phyloP scores from a whole-genome alignment of 1,284 basidiomycete species.

The Pyrrhoderma lamaoense region DNA sequence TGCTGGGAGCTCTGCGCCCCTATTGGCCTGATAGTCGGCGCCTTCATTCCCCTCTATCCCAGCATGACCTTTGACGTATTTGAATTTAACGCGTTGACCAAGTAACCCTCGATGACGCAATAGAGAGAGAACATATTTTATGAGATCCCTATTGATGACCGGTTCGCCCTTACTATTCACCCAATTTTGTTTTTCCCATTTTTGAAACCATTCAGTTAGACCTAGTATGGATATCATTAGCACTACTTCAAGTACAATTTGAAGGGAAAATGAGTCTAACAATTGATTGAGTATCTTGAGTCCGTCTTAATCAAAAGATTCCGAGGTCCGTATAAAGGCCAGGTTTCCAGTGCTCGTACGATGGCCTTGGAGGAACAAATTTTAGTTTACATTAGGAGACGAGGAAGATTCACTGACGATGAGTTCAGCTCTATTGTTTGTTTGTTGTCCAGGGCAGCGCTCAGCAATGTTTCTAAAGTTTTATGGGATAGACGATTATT shows the following conservation, averaged over 20 bases:
- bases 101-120: slow-evolving; percentile 39
- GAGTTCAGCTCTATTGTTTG: slow-evolving; percentile 84
- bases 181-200: slow-evolving; percentile 53
- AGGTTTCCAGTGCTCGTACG: slow-evolving; percentile 60
- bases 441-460: slow-evolving; percentile 75
- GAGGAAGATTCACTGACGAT: slow-evolving; percentile 44
- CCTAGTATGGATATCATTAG: slow-evolving; percentile 33
- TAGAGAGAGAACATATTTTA: slow-evolving; percentile 53
- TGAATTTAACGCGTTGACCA: slow-evolving; percentile 49
- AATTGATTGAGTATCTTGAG: slow-evolving; percentile 68
- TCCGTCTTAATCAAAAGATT: slow-evolving; percentile 66
- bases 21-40: slow-evolving; percentile 63
- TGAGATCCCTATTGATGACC: slow-evolving; percentile 61
- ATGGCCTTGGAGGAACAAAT: slow-evolving; percentile 48
- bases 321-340: slow-evolving; percentile 44
- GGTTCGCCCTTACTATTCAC: slow-evolving; percentile 37
- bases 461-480: slow-evolving; percentile 61
- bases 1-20: slow-evolving; percentile 37
- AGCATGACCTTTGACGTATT: slow-evolving; percentile 66
- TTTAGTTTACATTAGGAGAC: not conserved
- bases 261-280: slow-evolving; percentile 30
- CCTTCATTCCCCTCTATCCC: slow-evolving; percentile 72
- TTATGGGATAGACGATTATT: slow-evolving; percentile 14
- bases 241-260: not conserved
- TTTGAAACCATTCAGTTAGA: slow-evolving; percentile 54